Base-by-base conservation (phyloP, 108 stramenopile species). In the Nitzschia putrida region DNA sequence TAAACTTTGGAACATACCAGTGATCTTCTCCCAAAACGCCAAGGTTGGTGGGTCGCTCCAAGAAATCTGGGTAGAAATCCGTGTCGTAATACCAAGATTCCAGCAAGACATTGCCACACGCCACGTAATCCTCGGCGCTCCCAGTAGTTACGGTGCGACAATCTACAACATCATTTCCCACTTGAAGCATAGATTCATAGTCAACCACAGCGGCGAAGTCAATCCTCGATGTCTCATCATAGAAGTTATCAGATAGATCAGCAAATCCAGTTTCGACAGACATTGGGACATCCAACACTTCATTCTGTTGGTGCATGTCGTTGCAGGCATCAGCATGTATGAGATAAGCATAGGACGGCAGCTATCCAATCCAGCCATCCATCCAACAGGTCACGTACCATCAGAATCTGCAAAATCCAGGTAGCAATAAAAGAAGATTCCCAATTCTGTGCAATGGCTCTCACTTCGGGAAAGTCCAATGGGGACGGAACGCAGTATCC, bases 1-100 rank as follows among this genome's bases (percentile, higher is more conserved):
- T 61, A 61, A 63, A 74, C 23, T 53, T 54, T 20, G 79, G 69
- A 44, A 85, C 58, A 41, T 66, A 83, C 79, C 75, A 80, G 12
- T 44, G 44, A 11, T 22, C 23, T 12, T 22, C 23, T 13, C 61
- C 61, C 8, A 49, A 1, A 0, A 25, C 61, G 4, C 61, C 61
- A 60, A 60, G 34, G 22, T 24, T 22, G 21, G 20, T 20, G 23
- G 54, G 54, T 16, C 12, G 21, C 23, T 55, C 54, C 16, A 55
- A 13, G 54, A 18, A 18, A 6, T 55, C 54, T 50, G 49, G 49
- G 13, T 55, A 25, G 54, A 20, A 13, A 2, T 13, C 22, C 3
- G 12, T 21, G 2, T 55, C 54, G 8, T 55, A 13, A 13, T 13
- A 55, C 64, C 64, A 66, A 26, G 34, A 40, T 53, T 74, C 73